phyloP scores from a whole-genome alignment of 2,329 filamentous ascomycete species.

The Verticillium tricorpus region DNA sequence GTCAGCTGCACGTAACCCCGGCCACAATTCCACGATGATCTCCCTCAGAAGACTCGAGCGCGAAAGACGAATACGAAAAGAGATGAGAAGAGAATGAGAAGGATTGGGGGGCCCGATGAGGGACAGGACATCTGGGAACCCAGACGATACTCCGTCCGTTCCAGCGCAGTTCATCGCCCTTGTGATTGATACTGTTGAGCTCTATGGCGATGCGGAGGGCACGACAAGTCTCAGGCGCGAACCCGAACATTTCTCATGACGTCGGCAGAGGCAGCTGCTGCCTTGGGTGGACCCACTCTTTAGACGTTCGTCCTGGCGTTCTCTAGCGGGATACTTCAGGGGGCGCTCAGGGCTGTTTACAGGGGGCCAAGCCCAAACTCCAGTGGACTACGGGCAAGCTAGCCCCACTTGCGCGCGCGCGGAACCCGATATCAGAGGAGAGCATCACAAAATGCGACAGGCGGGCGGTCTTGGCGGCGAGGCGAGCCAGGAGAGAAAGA shows the following conservation, averaged over 20 bases:
- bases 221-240: too few relatives aligned
- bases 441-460: neutral
- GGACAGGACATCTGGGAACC: too few relatives aligned
- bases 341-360: neutral
- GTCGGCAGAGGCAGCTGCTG: neutral
- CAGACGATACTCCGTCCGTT: too few relatives aligned
- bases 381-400: neutral
- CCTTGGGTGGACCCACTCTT: neutral
- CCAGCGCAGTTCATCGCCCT: too few relatives aligned
- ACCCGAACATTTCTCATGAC: neutral
- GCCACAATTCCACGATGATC: neutral
- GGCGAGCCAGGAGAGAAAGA: neutral
- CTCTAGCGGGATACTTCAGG: neutral
- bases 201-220: too few relatives aligned
- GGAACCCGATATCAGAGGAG: neutral
- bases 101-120: neutral
- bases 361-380: neutral
- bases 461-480: neutral
- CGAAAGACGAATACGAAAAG: too few relatives aligned
- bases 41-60: neutral
- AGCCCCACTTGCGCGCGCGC: neutral
- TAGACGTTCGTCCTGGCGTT: neutral
- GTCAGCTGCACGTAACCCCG: neutral
- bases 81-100: neutral
- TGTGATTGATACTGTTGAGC: too few relatives aligned